Conservation (phyloP, 2,329 filamentous ascomycete genomes). For the Neodidymelliopsis sp. region DNA sequence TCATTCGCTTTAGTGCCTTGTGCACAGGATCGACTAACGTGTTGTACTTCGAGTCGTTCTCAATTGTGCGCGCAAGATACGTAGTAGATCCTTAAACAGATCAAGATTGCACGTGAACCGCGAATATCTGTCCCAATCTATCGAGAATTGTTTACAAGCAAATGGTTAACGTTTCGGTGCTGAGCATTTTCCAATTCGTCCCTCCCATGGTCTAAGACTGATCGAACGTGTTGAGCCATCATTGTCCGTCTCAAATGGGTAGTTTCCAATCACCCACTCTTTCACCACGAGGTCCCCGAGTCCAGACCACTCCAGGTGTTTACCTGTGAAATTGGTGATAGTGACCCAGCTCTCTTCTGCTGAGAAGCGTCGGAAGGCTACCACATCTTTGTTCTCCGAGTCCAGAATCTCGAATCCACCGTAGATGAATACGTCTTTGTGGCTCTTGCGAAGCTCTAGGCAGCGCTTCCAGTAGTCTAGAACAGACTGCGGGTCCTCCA, state of each 20-base stretch:
- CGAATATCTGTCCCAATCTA: too few relatives aligned
- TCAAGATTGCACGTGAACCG: too few relatives aligned
- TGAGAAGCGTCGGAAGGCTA: not conserved
- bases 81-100: too few relatives aligned
- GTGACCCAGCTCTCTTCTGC: not conserved
- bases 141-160: too few relatives aligned
- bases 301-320: not conserved
- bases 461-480: slow-evolving; percentile 1
- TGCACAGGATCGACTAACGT: too few relatives aligned
- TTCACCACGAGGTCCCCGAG: not conserved
- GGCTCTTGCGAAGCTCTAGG: not conserved
- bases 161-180: too few relatives aligned
- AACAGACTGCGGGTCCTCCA: not conserved
- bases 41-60: too few relatives aligned
- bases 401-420: slow-evolving; percentile 1
- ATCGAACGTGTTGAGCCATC: not conserved
- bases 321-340: not conserved
- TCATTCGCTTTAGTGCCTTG: too few relatives aligned
- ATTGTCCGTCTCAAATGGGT: not conserved
- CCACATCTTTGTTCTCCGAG: not conserved
- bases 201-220: not conserved
- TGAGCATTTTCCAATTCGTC: not conserved
- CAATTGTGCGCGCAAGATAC: too few relatives aligned
- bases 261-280: slow-evolving; percentile 2
- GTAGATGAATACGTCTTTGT: slow-evolving; percentile 1